Conservation (phyloP, 345 rosid species). For the Laguncularia racemosa region DNA sequence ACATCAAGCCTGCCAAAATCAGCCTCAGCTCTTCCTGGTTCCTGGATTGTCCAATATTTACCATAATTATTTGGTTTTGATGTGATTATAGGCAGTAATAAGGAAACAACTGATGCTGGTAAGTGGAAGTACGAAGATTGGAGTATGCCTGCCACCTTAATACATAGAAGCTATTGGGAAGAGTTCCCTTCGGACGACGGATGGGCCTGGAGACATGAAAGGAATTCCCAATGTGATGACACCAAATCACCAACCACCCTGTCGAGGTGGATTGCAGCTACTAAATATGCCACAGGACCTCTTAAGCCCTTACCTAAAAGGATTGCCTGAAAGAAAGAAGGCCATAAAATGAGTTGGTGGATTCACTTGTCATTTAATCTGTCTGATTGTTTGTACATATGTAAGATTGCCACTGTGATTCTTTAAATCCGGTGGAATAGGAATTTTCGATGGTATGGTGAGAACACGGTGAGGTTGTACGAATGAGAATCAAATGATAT, state of each 20-base stretch:
- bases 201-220: slow-evolving; percentile 25
- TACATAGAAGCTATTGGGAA: slow-evolving; percentile 31
- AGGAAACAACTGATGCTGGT: neutral
- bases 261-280: slow-evolving; percentile 19
- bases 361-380: too few relatives aligned
- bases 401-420: too few relatives aligned
- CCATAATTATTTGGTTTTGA: neutral
- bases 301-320: slow-evolving; percentile 40
- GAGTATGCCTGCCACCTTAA: slow-evolving; percentile 39
- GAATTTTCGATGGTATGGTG: too few relatives aligned
- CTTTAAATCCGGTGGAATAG: too few relatives aligned
- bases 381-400: too few relatives aligned
- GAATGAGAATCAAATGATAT: too few relatives aligned
- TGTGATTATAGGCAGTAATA: neutral
- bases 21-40: slow-evolving; percentile 42
- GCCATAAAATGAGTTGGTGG: too few relatives aligned
- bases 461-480: too few relatives aligned
- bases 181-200: slow-evolving; percentile 8
- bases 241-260: slow-evolving; percentile 26
- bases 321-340: slow-evolving; percentile 16
- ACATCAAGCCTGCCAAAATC: slow-evolving; percentile 41
- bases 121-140: too few relatives aligned
- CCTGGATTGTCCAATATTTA: slow-evolving; percentile 9
- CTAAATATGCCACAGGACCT: slow-evolving; percentile 18
- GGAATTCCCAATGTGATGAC: slow-evolving; percentile 30